A percentile compares a stretch with the other conserved stretches of the same genome.
Conservation (phyloP, 2,329 filamentous ascomycete genomes). For the Exserohilum turcica region DNA sequence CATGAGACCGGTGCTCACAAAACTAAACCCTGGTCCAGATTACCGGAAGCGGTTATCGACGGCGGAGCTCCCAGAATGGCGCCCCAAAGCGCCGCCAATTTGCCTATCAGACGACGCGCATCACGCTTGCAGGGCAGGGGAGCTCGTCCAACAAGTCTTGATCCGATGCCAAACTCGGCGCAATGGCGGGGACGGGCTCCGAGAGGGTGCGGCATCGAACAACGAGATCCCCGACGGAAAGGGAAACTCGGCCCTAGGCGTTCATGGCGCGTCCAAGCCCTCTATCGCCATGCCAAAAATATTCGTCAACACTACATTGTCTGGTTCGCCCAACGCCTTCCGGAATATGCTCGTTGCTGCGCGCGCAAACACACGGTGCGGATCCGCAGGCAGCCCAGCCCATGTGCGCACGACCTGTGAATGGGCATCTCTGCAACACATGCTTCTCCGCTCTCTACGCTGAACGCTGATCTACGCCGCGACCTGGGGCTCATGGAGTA, state of each 20-base stretch:
- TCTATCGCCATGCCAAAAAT: constrained; percentile 18
- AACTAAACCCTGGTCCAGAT: constrained; percentile 31
- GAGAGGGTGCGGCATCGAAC: constrained; percentile 25
- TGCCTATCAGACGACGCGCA: constrained; percentile 23
- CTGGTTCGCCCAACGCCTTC: constrained; percentile 11
- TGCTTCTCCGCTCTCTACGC: constrained; percentile 5
- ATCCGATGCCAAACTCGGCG: constrained; percentile 27
- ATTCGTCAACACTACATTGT: constrained; percentile 9
- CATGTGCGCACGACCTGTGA: constrained; percentile 23
- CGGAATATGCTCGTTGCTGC: not conserved
- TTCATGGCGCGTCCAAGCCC: constrained; percentile 13
- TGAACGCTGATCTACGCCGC: constrained; percentile 27
- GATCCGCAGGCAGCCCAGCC: constrained; percentile 18
- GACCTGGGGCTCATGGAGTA: constrained; percentile 33
- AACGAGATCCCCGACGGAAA: constrained; percentile 24
- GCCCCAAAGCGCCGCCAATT: constrained; percentile 13
- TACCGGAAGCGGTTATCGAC: constrained; percentile 41
- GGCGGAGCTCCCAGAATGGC: constrained; percentile 22
- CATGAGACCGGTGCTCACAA: constrained; percentile 24
- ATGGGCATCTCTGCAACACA: constrained; percentile 29
- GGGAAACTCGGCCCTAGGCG: constrained; percentile 17
- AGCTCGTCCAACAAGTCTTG: constrained; percentile 20
- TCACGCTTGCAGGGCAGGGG: constrained; percentile 23
- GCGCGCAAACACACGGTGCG: constrained; percentile 11
- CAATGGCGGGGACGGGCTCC: constrained; percentile 11